Conservation (phyloP, 164 flowering plant species). For the Houttuynia cordata region DNA sequence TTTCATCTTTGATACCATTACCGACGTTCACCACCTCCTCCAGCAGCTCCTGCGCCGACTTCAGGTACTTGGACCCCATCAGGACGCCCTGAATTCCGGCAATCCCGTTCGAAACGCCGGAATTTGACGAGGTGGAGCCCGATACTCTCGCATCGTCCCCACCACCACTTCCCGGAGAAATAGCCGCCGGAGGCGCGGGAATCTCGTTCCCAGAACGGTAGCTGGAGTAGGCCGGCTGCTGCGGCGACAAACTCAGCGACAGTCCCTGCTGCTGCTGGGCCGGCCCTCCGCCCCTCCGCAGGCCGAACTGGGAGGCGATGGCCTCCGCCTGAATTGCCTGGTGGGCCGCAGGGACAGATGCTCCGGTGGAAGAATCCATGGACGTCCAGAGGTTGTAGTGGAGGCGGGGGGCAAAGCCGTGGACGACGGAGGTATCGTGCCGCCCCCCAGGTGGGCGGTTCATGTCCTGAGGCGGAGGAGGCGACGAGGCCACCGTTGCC, state of each 20-base stretch:
- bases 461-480: conserved; percentile 14
- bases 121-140: conserved; percentile 44
- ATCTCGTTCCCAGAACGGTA: conserved; percentile 16
- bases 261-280: conserved; percentile 41
- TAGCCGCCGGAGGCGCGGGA: conserved; percentile 16
- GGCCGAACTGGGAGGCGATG: conserved; percentile 17
- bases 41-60: conserved; percentile 74
- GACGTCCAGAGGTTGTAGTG: conserved; percentile 48
- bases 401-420: conserved; percentile 43
- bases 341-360: conserved; percentile 18
- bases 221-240: conserved; percentile 29
- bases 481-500: conserved; percentile 2
- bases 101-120: conserved; percentile 53
- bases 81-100: conserved; percentile 54
- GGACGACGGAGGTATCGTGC: conserved; percentile 32
- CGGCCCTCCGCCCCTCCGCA: conserved; percentile 6
- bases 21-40: conserved; percentile 88
- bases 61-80: conserved; percentile 82
- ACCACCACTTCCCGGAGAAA: conserved; percentile 25
- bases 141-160: conserved; percentile 30
- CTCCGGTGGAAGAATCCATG: conserved; percentile 19
- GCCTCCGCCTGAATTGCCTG: conserved; percentile 11
- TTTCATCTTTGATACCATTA: conserved; percentile 25
- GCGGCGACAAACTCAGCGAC: conserved; percentile 80
- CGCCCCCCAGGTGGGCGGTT: conserved; percentile 13